Evolutionary conservation across 768 basidiomycete genomes (phyloP).

Genomic region (Naematelia encephala): DNA sequence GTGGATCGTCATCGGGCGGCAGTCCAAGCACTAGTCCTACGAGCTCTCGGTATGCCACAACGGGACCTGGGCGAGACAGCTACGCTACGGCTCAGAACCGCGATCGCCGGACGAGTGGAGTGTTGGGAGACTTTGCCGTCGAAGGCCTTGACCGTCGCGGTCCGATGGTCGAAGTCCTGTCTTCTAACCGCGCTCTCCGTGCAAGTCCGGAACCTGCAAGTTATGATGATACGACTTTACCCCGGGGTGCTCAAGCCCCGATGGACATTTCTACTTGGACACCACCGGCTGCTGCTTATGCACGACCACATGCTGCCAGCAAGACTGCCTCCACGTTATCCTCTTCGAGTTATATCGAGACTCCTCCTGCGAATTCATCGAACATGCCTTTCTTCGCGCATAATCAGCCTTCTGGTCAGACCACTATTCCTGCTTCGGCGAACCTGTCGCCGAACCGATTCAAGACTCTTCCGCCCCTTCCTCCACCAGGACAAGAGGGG

Average conservation of each 20-base stretch:
- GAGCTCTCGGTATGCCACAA: constrained; percentile 32
- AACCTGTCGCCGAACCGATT: constrained; percentile 32
- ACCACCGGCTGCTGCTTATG: neutral
- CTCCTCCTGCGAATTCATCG: constrained; percentile 17
- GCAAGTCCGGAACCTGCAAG: constrained; percentile 4
- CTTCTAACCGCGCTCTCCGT: neutral
- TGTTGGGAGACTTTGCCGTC: neutral
- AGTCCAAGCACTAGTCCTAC: constrained; percentile 44
- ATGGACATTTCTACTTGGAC: constrained; percentile 6
- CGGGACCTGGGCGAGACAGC: constrained; percentile 23
- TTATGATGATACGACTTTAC: neutral
- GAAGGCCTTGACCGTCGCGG: constrained; percentile 10
- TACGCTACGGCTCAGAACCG: constrained; percentile 18
- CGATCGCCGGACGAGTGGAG: neutral
- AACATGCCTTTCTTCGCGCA: constrained; percentile 1
- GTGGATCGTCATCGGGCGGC: constrained; percentile 29
- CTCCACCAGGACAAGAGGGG: constrained; percentile 20
- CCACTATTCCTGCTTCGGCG: neutral
- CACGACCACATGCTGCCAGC: constrained; percentile 17
- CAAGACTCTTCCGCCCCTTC: constrained; percentile 44
- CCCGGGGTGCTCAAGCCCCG: neutral
- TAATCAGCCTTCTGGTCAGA: neutral
- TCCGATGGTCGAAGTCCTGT: constrained; percentile 3
- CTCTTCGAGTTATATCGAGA: constrained; percentile 29
- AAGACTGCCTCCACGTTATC: constrained; percentile 39